Percentiles rank a stretch among this genome's conserved stretches.
phyloP scores from a whole-genome alignment of 73 alveolate species.

The Paramecium biaurelia region DNA sequence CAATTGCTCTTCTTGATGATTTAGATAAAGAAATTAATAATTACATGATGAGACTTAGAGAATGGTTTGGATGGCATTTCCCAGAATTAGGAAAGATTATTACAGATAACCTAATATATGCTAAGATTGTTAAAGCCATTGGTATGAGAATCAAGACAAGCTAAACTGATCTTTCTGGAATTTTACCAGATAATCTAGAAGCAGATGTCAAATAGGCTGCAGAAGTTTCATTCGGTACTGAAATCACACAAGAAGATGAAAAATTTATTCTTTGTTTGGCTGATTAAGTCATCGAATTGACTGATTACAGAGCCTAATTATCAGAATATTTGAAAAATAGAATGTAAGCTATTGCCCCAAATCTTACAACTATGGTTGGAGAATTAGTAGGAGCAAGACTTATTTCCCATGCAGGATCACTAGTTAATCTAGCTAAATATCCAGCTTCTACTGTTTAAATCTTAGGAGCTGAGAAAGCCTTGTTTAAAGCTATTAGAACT shows the following conservation, averaged over 20 bases:
- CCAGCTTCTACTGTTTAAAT: conserved; percentile 99
- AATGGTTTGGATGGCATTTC: conserved; percentile 99
- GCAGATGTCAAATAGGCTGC: conserved; percentile 94
- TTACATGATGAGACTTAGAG: conserved; percentile 99
- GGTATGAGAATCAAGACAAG: conserved; percentile 87
- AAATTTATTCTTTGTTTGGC: conserved; percentile 73
- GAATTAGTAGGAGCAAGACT: conserved; percentile 99
- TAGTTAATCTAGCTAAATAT: conserved; percentile 97
- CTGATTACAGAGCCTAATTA: conserved; percentile 85
- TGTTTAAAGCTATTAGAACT: conserved; percentile 96
- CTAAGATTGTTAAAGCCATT: conserved; percentile 91
- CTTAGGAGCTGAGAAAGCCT: conserved; percentile 99
- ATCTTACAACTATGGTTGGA: conserved; percentile 99
- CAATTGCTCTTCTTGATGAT: conserved; percentile 98
- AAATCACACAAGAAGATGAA: conserved; percentile 98
- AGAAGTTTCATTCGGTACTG: conserved; percentile 98
- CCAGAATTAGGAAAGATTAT: conserved; percentile 99
- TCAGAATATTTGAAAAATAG: conserved; percentile 93
- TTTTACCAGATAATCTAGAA: conserved; percentile 90
- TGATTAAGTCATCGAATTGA: conserved; percentile 83
- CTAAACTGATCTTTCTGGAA: conserved; percentile 76
- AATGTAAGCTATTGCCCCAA: conserved; percentile 99
- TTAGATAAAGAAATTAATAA: conserved; percentile 99
- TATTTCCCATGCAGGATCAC: conserved; percentile 99
- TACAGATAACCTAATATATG: conserved; percentile 97